Evolutionary conservation across 441 rosid species (phyloP), one percentile per base, ranked within the genome.

Genomic region (Breynia disticha): DNA sequence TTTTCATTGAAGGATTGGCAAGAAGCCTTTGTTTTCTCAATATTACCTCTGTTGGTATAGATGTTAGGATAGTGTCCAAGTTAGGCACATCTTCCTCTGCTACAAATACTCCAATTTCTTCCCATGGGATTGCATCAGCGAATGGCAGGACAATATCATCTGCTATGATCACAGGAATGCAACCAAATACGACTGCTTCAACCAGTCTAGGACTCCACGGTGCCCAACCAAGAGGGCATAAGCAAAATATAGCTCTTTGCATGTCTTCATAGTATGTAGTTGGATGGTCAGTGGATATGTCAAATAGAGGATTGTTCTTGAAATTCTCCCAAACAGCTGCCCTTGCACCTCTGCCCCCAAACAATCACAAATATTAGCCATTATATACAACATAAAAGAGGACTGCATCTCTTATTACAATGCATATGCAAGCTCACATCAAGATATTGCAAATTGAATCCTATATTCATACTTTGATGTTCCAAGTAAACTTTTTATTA

Each of bases 321-420:
- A 90, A 90, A 61, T 90, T 90, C 69, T 90, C 97, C 97, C 96
- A 90, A 16, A 90, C 97, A 17, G 96, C 97, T 43, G 97, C 95
- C 68, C 97, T 82, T 51, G 97, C 97, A 28, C 97, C 97, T 59
- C 97, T 90, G 74, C 60, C 47, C n/a, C 32, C 56, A 55, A 46
- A 59, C 46, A 42, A 57, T 62, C 60, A 54, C 49, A 4, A 39
- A 39, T 39, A 39, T 39, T 39, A 39, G 15, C 2, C 43, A 39
- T 2, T 14, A 39, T 1, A 39, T 13, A 6, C 2, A 39, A 14
- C 11, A n/a, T n/a, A n/a, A 24, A 24, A 24, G 7, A 24, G 32
- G 32, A 24, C 7, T 24, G 32, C 32, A 24, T 24, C 32, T 24
- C 7, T 7, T 24, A 24, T 24, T 7, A 24, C 7, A 24, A 24